A percentile compares a stretch with the other conserved stretches of the same genome.
These are phyloP conservation scores for Neoboletus subvelutipes DNA, from an alignment of 768 basidiomycete species.

Conservation along the genomic window DNA sequence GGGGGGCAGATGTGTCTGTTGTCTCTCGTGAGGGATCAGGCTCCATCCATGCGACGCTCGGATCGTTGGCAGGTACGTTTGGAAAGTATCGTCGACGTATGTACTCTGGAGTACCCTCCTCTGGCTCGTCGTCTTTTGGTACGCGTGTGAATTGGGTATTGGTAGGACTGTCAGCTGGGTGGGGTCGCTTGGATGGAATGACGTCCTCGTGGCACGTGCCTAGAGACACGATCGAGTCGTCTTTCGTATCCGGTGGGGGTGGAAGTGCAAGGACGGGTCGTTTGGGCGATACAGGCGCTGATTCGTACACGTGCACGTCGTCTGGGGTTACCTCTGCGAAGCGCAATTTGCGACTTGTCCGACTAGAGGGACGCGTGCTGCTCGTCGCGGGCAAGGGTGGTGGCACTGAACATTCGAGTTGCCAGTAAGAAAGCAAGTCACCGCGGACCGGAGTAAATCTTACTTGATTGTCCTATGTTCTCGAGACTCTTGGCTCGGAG, in stretches of 20 bases:
- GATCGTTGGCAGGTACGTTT: conserved; percentile 60
- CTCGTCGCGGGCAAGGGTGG: conserved; percentile 45
- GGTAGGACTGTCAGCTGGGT: conserved; percentile 1
- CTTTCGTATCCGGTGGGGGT: conserved; percentile 30
- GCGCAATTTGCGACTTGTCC: conserved; percentile 55
- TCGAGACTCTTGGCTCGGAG: conserved; percentile 34
- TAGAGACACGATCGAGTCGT: conserved; percentile 34
- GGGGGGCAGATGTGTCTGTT: conserved; percentile 35
- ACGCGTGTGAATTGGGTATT: background rate
- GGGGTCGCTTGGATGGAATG: conserved; percentile 12
- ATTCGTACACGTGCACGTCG: conserved; percentile 84
- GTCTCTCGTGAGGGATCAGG: conserved; percentile 14
- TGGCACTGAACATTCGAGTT: conserved; percentile 30
- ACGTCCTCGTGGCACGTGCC: conserved; percentile 37
- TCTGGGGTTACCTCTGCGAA: conserved; percentile 73
- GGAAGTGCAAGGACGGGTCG: conserved; percentile 56
- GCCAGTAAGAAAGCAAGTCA: background rate
- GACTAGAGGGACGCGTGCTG: conserved; percentile 59
- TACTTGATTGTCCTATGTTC: conserved; percentile 24
- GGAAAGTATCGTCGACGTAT: conserved; percentile 87
- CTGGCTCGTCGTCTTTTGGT: conserved; percentile 34
- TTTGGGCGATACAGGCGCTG: conserved; percentile 75
- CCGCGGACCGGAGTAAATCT: background rate
- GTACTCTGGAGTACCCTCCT: conserved; percentile 78
- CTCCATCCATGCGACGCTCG: conserved; percentile 80